Evolutionary conservation across 257 asterid genomes (phyloP), one percentile per base, ranked within the genome.

Genomic region (Lavandula angustifolia): DNA sequence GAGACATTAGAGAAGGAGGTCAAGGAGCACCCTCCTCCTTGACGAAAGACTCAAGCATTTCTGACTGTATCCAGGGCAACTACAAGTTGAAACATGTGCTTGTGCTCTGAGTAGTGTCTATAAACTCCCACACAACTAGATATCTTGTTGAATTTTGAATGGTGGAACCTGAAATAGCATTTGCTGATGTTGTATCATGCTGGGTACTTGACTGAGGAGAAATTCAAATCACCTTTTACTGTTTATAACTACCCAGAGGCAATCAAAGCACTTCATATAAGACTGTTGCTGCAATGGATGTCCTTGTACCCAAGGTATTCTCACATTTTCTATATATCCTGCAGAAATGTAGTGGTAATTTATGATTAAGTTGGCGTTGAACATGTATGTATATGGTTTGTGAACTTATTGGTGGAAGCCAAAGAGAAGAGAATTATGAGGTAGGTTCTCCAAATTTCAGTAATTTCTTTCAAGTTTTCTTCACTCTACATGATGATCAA

Each of bases 271-370:
- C 90, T 87, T 73, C 90, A 94, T 79, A 94, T 94, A 83, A 80
- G 82, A 94, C 97, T 44, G 99, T 94, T 76, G 99, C 99, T 51
- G 99, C 99, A 27, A 94, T 94, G 99, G 99, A 94, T 69, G 94
- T 90, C 64, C 99, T 94, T 66, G 99, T 94, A 60, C 99, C 99
- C 6, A 94, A 87, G 92, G 99, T 90, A 54, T 8, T 64, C 46
- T 3, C 31, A 34, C 10, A 0, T 14, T 35, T 56, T 14, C n/a
- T n/a, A 42, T 16, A 14, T 6, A 56, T 16, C 47, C 9, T 33
- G 13, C 62, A 7, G 62, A 16, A 56, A 14, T 3, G 6, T 13
- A 38, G 42, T 17, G 27, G 18, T 14, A 33, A 6, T 14, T 4
- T 40, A 18, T 55, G 6, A 40, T 10, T 37, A 29, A n/a, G 43